Percentiles rank a stretch among this genome's conserved stretches.
These are phyloP conservation scores for Zygosaccharomyces rouxii DNA, from an alignment of 805 yeast species.

Conservation along the genomic window DNA sequence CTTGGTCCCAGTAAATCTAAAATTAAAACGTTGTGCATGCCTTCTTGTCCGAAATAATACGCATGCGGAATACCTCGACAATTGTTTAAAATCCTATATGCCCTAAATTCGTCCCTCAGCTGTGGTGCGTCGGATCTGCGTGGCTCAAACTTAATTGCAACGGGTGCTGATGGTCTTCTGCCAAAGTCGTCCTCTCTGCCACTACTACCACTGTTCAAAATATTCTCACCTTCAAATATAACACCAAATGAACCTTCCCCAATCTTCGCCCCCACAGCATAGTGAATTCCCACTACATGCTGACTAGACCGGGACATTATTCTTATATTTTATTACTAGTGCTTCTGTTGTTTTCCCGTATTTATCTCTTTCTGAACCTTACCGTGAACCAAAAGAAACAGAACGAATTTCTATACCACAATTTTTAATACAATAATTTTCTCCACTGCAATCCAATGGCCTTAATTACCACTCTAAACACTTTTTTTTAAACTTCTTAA, in stretches of 20 bases:
- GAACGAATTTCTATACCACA: background rate
- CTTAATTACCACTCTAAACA: background rate
- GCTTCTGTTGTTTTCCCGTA: background rate
- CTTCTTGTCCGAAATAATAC: conserved; percentile 81
- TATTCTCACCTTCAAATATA: conserved; percentile 74
- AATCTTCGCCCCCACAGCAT: conserved; percentile 75
- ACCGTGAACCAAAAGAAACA: background rate
- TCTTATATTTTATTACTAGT: background rate
- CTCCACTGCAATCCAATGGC: background rate
- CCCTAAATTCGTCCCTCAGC: conserved; percentile 72
- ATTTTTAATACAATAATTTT: background rate
- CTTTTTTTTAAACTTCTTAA: background rate
- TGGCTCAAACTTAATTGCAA: conserved; percentile 79
- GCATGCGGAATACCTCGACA: conserved; percentile 77
- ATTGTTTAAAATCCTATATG: conserved; percentile 66
- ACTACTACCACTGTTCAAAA: conserved; percentile 46
- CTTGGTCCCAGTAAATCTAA: conserved; percentile 79
- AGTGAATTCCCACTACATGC: conserved; percentile 53
- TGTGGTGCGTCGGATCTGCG: conserved; percentile 82
- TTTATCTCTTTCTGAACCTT: background rate
- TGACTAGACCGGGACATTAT: conserved; percentile 20
- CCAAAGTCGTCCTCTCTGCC: conserved; percentile 12
- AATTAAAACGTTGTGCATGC: conserved; percentile 70
- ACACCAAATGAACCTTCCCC: conserved; percentile 89
- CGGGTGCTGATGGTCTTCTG: conserved; percentile 33